These are phyloP conservation scores for Lachancea quebecensis DNA, from an alignment of 805 yeast species.

Conservation along the genomic window DNA sequence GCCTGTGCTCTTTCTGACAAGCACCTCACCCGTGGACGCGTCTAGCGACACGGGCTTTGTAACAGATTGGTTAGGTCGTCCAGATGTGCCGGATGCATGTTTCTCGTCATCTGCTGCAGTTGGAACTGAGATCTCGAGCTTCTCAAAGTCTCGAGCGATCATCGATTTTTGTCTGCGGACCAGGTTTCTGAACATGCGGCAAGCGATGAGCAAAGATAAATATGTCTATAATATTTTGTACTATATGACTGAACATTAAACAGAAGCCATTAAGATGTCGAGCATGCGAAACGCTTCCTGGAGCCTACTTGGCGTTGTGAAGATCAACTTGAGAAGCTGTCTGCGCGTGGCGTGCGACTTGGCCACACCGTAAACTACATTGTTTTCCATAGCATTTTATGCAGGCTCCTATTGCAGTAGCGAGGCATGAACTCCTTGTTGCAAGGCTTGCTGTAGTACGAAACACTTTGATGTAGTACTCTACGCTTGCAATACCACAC, in stretches of 20 bases:
- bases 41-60: constrained; percentile 24
- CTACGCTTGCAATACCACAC: neutral
- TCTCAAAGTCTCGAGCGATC: neutral
- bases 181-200: neutral
- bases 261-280: no score
- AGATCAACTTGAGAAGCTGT: no score
- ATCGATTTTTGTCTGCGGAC: neutral
- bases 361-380: no score
- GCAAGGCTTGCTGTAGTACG: neutral
- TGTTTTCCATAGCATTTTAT: no score
- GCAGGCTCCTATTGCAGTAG: no score
- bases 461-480: neutral
- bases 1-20: constrained; percentile 42
- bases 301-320: no score
- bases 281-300: no score
- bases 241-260: no score
- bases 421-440: no score
- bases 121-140: constrained; percentile 1
- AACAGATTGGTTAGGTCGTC: constrained; percentile 13
- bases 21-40: constrained; percentile 35
- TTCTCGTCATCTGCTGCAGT: neutral
- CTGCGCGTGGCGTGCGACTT: no score
- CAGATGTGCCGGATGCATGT: neutral
- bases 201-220: constrained; percentile 1
- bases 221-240: no score